Base-by-base conservation (phyloP, 768 basidiomycete genomes). In the Vishniacozyma victoriae region DNA sequence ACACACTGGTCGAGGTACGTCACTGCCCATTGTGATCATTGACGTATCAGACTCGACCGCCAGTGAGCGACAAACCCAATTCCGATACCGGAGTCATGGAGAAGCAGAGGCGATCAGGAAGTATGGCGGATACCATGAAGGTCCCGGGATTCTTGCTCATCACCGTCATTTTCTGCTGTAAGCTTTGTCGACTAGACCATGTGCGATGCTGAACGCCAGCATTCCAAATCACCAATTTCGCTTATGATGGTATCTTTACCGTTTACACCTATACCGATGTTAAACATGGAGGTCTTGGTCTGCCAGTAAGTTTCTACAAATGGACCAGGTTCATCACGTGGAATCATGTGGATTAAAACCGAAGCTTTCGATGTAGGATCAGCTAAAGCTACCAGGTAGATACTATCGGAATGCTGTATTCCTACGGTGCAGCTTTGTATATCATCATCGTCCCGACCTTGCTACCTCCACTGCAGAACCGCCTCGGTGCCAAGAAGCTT, bases 181-280 rank as follows among this genome's bases (percentile, higher is more conserved):
- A 44, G 48, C 50, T n/a, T 31, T n/a, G 11, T 9, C 18, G 14
- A 18, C n/a, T 9, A 16, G 14, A 15, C 19, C 6, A 15, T 16
- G 26, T 31, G 13, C 35, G 5, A 4, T 4, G 38, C 33, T 49
- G 36, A 41, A n/a, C 7, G n/a, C 5, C 41, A 54, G 53, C 40
- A 11, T 57, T 48, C 35, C 45, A 57, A 33, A n/a, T 49, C 11
- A 55, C 54, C 7, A 57, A 31, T 15, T 50, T 59, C 18, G 51
- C 54, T 7, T 56, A 48, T 44, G 60, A 62, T 18, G 61, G 57
- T 14, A 50, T 67, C 16, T 59, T 53, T 38, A 46, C 59, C 4
- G 50, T 63, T 23, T 59, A 46, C 22, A 52, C 57, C 3, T 64
- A 61, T 35, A 67, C 64, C 13, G 11, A 36, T 12, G 48, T 56